Evolutionary conservation across 78 protist genomes (phyloP), one percentile per base, ranked within the genome.

Genomic region (Speleostelium caveatum): DNA sequence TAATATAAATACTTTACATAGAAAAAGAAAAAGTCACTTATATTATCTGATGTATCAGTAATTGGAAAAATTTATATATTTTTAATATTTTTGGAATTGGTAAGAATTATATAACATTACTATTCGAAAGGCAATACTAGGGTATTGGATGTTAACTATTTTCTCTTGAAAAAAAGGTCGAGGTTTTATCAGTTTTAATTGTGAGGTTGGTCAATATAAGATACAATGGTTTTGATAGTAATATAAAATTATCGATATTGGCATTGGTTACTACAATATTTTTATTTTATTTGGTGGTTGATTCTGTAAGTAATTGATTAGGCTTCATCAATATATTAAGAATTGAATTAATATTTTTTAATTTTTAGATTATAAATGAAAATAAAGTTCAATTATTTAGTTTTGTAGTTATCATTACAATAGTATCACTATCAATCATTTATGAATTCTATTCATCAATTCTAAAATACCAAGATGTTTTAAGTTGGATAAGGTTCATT

Each of bases 371-470:
- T 60, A 60, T 41, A 45, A 58, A 75, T 58, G 86, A 75, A 75
- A 75, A 75, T 41, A 75, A 75, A 60, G 58, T 56, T 75, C 71
- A 60, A 75, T 42, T 75, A 75, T 60, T 75, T 75, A 36, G 30
- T 32, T 75, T 75, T 75, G 60, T 75, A 19, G 7, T 75, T 3
- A 41, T 75, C 16, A 38, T 56, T 41, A 41, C 72, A 12, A 35
- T 63, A 1, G 30, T 75, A 28, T 60, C 72, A 28, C 22, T 60
- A 3, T 38, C 41, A n/a, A 71, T 28, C 5, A 42, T 49, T 8
- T 75, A 75, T 75, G 72, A 75, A 24, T 75, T 60, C 26, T 75
- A 35, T 42, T 24, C 36, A 32, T 32, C 30, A 21, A 30, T 28
- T 28, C 22, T 22, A 8, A 32, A 24, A 3, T 19, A 49, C 28